These are phyloP conservation scores for Rhizodiscina lignyota DNA, from an alignment of 495 filamentous ascomycete species.

Conservation along the genomic window DNA sequence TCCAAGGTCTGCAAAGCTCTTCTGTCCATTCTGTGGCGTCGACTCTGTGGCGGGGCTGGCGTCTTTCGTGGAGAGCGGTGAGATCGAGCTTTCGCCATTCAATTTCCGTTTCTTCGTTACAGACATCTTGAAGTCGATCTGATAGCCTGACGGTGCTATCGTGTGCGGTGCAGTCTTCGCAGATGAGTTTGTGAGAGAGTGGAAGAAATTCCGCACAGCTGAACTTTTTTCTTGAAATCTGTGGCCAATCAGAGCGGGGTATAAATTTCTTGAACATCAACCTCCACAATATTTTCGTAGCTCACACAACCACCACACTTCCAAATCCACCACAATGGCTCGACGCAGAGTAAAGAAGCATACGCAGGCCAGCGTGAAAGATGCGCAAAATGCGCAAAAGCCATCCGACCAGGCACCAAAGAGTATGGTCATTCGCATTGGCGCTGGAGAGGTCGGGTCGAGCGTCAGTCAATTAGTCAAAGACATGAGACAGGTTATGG, in stretches of 20 bases:
- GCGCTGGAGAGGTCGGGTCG: constrained; percentile 81
- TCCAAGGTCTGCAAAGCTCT: constrained; percentile 74
- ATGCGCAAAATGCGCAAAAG: constrained; percentile 32
- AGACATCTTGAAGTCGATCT: constrained; percentile 2
- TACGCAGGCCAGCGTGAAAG: constrained; percentile 59
- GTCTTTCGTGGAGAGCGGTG: too few relatives aligned
- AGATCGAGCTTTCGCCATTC: too few relatives aligned
- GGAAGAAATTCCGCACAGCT: too few relatives aligned
- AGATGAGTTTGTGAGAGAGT: too few relatives aligned
- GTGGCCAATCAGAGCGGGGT: too few relatives aligned
- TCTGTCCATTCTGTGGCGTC: constrained; percentile 6
- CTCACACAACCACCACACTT: not conserved
- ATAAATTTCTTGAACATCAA: too few relatives aligned
- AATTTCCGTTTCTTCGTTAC: constrained; percentile 11
- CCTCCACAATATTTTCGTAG: too few relatives aligned
- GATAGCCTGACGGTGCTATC: too few relatives aligned
- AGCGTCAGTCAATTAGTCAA: constrained; percentile 83
- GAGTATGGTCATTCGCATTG: constrained; percentile 92
- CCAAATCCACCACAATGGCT: constrained; percentile 42
- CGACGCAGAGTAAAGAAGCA: constrained; percentile 73
- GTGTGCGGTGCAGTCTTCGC: too few relatives aligned
- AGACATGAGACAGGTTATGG: constrained; percentile 88
- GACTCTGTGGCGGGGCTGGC: too few relatives aligned
- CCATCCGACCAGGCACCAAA: constrained; percentile 48
- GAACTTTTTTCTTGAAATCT: too few relatives aligned